Conservation (phyloP, 176 grass and related monocot species). For the Aegilops umbellulata region DNA sequence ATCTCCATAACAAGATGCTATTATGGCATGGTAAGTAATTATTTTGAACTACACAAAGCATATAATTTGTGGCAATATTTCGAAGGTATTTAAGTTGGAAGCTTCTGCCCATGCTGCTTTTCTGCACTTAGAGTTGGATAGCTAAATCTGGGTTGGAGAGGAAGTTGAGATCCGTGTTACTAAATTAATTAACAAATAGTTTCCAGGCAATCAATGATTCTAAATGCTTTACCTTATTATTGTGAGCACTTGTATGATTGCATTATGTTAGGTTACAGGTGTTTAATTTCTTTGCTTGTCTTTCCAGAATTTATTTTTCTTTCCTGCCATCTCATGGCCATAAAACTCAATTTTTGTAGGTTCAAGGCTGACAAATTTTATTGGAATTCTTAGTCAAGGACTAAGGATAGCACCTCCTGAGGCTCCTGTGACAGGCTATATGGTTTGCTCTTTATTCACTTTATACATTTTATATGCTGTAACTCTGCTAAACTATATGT, state of each 20-base stretch:
- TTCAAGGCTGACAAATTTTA: slow-evolving; percentile 92
- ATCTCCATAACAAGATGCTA: slow-evolving; percentile 93
- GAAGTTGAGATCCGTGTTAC: neutral
- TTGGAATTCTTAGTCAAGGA: slow-evolving; percentile 97
- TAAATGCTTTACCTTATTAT: neutral
- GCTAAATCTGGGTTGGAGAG: neutral
- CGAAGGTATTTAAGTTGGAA: neutral
- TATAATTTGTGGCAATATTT: neutral
- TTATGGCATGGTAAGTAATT: slow-evolving; percentile 83
- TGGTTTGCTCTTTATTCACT: slow-evolving; percentile 47
- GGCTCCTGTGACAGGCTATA: slow-evolving; percentile 88
- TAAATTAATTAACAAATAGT: neutral
- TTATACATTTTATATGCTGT: neutral
- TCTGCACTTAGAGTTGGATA: neutral
- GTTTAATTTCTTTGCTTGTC: slow-evolving; percentile 5
- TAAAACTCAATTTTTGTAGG: slow-evolving; percentile 53
- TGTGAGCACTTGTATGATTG: neutral
- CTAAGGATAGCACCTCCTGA: slow-evolving; percentile 95
- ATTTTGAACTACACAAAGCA: neutral
- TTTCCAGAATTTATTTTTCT: neutral
- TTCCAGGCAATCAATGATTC: neutral
- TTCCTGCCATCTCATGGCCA: neutral
- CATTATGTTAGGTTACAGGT: neutral
- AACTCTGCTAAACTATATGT: neutral
- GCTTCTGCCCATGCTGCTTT: neutral